Percentiles rank a stretch among this genome's conserved stretches.
These are phyloP conservation scores for Euphrasia arctica DNA, from an alignment of 305 asterid species.

Conservation along the genomic window DNA sequence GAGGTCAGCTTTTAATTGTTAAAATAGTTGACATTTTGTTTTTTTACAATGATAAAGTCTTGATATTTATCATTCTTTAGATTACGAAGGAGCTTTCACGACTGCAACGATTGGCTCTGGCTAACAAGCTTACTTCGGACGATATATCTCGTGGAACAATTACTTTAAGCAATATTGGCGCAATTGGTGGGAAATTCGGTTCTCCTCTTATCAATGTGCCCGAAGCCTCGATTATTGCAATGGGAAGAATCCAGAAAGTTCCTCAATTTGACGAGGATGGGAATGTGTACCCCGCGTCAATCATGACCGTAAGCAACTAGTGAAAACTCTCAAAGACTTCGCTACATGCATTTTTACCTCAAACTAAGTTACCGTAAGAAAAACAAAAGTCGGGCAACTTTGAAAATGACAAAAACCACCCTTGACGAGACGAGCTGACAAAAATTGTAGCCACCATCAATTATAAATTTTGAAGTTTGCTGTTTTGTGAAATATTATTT, in stretches of 20 bases:
- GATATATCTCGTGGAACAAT: conserved; percentile 86
- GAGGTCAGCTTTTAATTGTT: conserved; percentile 53
- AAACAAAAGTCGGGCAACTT: not conserved
- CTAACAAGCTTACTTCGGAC: conserved; percentile 76
- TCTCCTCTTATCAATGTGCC: conserved; percentile 86
- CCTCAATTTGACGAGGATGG: conserved; percentile 64
- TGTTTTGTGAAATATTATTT: not conserved
- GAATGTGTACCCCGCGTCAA: conserved; percentile 55
- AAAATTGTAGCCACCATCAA: too few relatives aligned
- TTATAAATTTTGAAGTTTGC: too few relatives aligned
- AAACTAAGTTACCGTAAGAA: not conserved
- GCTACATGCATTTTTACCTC: not conserved
- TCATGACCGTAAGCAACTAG: conserved; percentile 65
- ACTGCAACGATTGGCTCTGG: conserved; percentile 63
- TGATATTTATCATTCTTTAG: conserved; percentile 33
- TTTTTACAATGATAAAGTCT: not conserved
- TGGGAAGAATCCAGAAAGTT: conserved; percentile 82
- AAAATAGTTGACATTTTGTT: not conserved
- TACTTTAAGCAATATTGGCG: conserved; percentile 89
- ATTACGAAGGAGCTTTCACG: conserved; percentile 73
- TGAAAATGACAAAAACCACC: too few relatives aligned
- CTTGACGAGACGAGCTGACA: not conserved
- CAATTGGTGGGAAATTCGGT: conserved; percentile 95
- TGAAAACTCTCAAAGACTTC: not conserved
- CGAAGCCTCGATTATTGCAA: conserved; percentile 79